Percentiles rank a stretch among this genome's conserved stretches.
These are phyloP conservation scores for Phyllosticta citribraziliensis DNA, from an alignment of 2,329 filamentous ascomycete species.

Conservation along the genomic window DNA sequence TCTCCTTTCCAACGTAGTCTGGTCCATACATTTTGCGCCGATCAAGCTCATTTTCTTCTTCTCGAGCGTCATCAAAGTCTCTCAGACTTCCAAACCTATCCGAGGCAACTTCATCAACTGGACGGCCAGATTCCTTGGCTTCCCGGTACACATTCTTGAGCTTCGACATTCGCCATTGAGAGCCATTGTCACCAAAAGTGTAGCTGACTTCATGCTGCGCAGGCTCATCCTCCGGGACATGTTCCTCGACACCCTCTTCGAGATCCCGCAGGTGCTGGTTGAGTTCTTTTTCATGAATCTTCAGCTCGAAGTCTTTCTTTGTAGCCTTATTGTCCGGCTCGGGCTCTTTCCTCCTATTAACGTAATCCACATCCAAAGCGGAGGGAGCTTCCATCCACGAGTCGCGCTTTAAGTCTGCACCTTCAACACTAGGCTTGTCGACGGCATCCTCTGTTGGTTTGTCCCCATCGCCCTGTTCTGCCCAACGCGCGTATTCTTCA, in stretches of 20 bases:
- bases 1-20: constrained; percentile 75
- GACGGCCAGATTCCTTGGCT: constrained; percentile 61
- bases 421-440: constrained; percentile 30
- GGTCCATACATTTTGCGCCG: constrained; percentile 72
- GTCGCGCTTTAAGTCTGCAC: constrained; percentile 54
- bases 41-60: constrained; percentile 87
- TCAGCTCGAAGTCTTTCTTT: constrained; percentile 52
- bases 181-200: constrained; percentile 79
- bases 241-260: constrained; percentile 32
- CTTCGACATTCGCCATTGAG: constrained; percentile 94
- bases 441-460: constrained; percentile 33
- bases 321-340: constrained; percentile 35
- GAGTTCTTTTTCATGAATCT: constrained; percentile 70
- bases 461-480: constrained; percentile 33
- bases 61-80: constrained; percentile 83
- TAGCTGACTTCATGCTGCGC: constrained; percentile 61
- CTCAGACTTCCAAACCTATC: constrained; percentile 73
- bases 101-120: constrained; percentile 71
- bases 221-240: constrained; percentile 39
- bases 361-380: constrained; percentile 73
- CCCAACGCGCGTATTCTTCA: constrained; percentile 23
- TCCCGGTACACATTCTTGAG: constrained; percentile 74
- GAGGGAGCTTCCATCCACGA: constrained; percentile 92
- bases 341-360: constrained; percentile 49
- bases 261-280: constrained; percentile 60